Base-by-base conservation (phyloP, 2,329 filamentous ascomycete genomes). In the Exophiala phaeomuriformis region DNA sequence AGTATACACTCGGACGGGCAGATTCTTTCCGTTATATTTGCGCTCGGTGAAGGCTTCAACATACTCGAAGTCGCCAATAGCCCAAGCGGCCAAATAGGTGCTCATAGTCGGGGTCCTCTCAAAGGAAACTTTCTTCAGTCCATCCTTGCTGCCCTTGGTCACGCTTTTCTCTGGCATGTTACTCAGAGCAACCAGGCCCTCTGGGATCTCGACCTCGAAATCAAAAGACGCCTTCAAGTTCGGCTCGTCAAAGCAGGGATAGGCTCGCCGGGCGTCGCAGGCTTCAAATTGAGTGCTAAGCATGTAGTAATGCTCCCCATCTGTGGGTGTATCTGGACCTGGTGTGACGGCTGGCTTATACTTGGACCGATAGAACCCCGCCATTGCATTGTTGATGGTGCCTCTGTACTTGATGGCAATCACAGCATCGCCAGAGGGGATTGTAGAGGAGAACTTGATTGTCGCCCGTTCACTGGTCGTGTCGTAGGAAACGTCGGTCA, bases 211-310 rank as follows among this genome's bases (percentile, higher is more conserved):
- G 59, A 98, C 86, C 65, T 90, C 80, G 55, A 98, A 87, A 69
- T 96, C 90, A 66, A 96, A 97, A 2, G 90, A 91, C 7, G 93
- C 89, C 74, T 98, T 98, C 60, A 97, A 79, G 66, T 95, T 95
- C 40, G 93, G 93, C 74, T 98, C 93, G 67, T 98, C 93, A 66
- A 97, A 97, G 75, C 93, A 98, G 45, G 93, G 93, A 73, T 98
- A 96, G 5, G 93, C 91, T 62, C 90, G 81, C 61, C 93, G 85
- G 57, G 93, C 93, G 72, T 98, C 93, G 66, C 90, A 95, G 43
- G 90, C 86, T 76, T 98, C 93, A 67, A 98, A 98, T 69, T 98
- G 93, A 46, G 93, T 98, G 75, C 88, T 95, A 71, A 95, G 77
- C 87, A 91, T 90, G 67, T 83, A 75, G 63, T 79, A 75, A 19